Conservation (phyloP, 202 grass and related monocot species). For the Thinopyrum obtusiflorum region DNA sequence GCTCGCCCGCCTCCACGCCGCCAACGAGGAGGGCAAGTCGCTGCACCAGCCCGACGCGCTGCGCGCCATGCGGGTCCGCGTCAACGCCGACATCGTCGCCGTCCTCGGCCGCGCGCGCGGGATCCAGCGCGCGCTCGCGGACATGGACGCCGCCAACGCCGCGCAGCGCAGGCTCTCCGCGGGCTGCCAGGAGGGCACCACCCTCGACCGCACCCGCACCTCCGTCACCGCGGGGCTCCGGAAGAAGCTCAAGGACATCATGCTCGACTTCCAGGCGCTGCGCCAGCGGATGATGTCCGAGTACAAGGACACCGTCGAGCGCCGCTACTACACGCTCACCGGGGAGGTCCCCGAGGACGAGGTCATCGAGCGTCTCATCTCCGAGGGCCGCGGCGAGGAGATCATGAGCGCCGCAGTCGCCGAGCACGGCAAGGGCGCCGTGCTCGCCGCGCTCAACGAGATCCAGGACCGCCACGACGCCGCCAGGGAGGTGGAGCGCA, state of each 20-base stretch:
- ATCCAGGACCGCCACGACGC: slow-evolving; percentile 83
- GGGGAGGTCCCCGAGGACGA: slow-evolving; percentile 82
- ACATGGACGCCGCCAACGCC: slow-evolving; percentile 74
- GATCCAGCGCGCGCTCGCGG: slow-evolving; percentile 67
- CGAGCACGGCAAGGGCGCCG: slow-evolving; percentile 77
- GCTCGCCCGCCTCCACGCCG: slow-evolving; percentile 62
- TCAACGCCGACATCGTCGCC: slow-evolving; percentile 71
- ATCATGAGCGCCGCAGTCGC: slow-evolving; percentile 63
- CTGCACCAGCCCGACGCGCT: slow-evolving; percentile 67
- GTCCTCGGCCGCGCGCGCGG: slow-evolving; percentile 56
- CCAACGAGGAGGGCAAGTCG: slow-evolving; percentile 91
- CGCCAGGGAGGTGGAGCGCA: slow-evolving; percentile 75
- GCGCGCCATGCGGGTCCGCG: slow-evolving; percentile 62
- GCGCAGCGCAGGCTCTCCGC: slow-evolving; percentile 64
- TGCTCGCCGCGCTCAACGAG: slow-evolving; percentile 70
- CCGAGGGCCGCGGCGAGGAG: slow-evolving; percentile 73
- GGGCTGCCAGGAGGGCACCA: slow-evolving; percentile 68
- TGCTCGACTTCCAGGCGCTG: slow-evolving; percentile 93
- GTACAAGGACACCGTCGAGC: slow-evolving; percentile 86
- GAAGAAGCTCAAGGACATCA: slow-evolving; percentile 81
- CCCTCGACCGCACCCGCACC: slow-evolving; percentile 81
- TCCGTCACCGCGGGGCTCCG: slow-evolving; percentile 69
- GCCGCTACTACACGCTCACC: slow-evolving; percentile 88
- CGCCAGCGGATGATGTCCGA: slow-evolving; percentile 85
- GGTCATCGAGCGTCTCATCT: slow-evolving; percentile 85